Conservation (phyloP, 1,139 yeast species). For the Saccharomycopsis crataegensis region DNA sequence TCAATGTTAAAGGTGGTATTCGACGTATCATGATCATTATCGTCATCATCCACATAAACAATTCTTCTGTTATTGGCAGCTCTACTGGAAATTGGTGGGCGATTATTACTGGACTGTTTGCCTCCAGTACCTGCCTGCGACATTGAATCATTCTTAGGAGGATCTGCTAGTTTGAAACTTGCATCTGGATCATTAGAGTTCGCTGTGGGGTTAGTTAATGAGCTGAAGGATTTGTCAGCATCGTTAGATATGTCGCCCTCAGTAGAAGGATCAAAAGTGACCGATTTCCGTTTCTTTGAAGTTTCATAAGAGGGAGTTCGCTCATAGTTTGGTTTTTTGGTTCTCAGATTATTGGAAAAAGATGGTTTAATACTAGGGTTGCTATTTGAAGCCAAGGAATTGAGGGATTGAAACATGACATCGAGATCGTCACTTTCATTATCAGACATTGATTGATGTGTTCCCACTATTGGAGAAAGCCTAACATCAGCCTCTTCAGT, state of each 20-base stretch:
- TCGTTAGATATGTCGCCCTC: too few species aligned
- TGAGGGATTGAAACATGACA: too few species aligned
- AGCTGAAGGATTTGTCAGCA: neutral
- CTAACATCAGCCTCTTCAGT: neutral
- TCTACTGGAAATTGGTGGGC: slow-evolving; percentile 20
- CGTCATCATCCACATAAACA: slow-evolving; percentile 24
- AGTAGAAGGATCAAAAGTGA: too few species aligned
- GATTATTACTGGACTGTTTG: neutral
- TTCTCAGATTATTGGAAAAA: too few species aligned
- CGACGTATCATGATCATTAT: slow-evolving; percentile 16
- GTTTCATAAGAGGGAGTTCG: too few species aligned
- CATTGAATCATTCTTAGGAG: slow-evolving; percentile 1
- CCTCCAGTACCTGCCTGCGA: neutral
- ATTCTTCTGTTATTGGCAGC: slow-evolving; percentile 27
- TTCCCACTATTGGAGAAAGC: too few species aligned
- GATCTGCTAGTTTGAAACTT: slow-evolving; percentile 3
- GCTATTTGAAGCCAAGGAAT: too few species aligned
- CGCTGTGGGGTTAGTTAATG: slow-evolving; percentile 1
- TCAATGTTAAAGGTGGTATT: neutral
- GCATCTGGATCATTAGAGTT: slow-evolving; percentile 1
- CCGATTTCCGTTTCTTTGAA: too few species aligned
- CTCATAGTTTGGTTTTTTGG: too few species aligned
- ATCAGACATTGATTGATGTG: too few species aligned
- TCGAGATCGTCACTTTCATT: too few species aligned
- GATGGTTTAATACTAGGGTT: too few species aligned